Base-by-base conservation (phyloP, 2,329 filamentous ascomycete species). In the Aureobasidium sp. region DNA sequence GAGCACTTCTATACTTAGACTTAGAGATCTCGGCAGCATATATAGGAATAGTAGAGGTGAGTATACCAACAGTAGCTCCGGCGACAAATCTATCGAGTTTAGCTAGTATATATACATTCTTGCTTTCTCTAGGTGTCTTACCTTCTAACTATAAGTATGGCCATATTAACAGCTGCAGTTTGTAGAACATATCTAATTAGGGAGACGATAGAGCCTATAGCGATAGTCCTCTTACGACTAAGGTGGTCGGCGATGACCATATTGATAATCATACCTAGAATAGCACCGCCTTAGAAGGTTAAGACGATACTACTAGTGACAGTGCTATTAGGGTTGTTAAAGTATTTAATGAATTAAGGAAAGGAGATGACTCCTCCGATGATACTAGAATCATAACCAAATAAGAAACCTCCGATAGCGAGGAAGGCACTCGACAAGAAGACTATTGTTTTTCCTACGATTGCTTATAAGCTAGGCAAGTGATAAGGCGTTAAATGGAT, bases 211-310 rank as follows among this genome's bases (percentile, higher is more conserved):
- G 63, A 60, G 13, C 64, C 64, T 17, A 57, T 50, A 49, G 64
- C 57, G 23, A 67, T 67, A 2, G 65, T 65, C 54, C 51, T 64
- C 57, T 66, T 67, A 1, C 67, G 62, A 15, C 66, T 64, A 13
- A 67, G 54, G 19, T 35, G 42, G 57, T 68, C 60, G 11, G 63
- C 65, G 19, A 64, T 55, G 21, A 60, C 55, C 46, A 64, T 63
- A 29, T 64, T 65, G 49, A 60, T 45, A 31, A 66, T 62, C 9
- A 65, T 64, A 7, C 65, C 64, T 3, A 65, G 46, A 1, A 71
- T 68, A 6, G 70, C 69, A 35, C 73, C 73, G 3, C 73, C 73
- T 37, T 71, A 68, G 59, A 74, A 75, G 17, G 71, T 67, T 11
- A 69, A 72, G 13, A 75, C 73, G 4, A 75, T 69, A 1, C 71